A percentile compares a stretch with the other conserved stretches of the same genome.
These are phyloP conservation scores for Hymenoscyphus linearis DNA, from an alignment of 2,329 filamentous ascomycete species.

Conservation along the genomic window DNA sequence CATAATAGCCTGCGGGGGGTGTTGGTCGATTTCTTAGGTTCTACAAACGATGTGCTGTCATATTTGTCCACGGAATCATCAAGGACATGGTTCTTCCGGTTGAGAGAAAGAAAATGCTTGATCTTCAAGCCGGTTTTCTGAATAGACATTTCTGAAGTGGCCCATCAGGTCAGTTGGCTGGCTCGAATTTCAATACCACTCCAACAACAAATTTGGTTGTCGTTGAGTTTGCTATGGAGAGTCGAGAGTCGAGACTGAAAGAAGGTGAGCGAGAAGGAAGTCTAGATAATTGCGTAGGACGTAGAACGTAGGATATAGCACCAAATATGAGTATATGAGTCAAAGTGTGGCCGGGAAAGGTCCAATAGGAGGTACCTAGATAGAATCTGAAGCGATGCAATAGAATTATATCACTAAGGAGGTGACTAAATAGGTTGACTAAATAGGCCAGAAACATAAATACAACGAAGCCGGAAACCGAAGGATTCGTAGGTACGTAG, in stretches of 20 bases:
- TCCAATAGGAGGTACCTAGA: not conserved
- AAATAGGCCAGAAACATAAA: not conserved
- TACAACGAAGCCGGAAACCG: conserved; percentile 5
- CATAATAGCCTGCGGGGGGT: conserved; percentile 17
- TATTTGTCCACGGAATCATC: conserved; percentile 7
- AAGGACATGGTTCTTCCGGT: conserved; percentile 10
- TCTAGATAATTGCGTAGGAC: conserved; percentile 13
- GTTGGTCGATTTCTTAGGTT: conserved; percentile 6
- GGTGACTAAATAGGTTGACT: not conserved
- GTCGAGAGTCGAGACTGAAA: not conserved
- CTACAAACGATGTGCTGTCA: conserved; percentile 7
- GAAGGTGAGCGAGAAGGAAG: not conserved
- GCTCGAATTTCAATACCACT: not conserved
- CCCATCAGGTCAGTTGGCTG: conserved; percentile 1
- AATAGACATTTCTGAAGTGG: conserved; percentile 16
- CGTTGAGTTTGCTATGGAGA: not conserved
- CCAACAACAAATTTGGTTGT: not conserved
- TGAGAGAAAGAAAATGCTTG: conserved; percentile 21
- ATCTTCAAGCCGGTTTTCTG: conserved; percentile 22
- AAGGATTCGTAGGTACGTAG: too few species aligned
- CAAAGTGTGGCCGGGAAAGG: not conserved
- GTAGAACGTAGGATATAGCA: conserved; percentile 18
- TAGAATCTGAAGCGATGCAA: not conserved
- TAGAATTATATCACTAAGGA: not conserved
- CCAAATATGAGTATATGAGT: not conserved